Evolutionary conservation across 441 rosid species (phyloP), one percentile per base, ranked within the genome.

Genomic region (Erodium texanum): DNA sequence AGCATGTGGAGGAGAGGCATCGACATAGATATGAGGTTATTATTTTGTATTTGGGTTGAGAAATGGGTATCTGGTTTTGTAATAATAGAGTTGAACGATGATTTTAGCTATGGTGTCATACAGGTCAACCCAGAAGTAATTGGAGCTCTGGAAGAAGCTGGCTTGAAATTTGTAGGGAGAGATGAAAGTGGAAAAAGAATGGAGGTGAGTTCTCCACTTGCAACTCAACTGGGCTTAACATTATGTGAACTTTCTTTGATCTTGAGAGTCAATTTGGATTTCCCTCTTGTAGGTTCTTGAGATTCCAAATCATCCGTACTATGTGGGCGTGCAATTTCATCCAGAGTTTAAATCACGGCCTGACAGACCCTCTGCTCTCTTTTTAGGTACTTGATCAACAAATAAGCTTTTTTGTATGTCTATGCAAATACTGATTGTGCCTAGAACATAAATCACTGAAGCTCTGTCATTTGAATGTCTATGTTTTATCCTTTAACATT

Each of bases 311-410:
- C 93, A 87, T 83, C 87, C 86, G 54, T 87, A 72, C 76, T 87
- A 87, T 75, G 85, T 82, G 36, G 93, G 93, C 50, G 90, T 85
- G 71, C 93, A 87, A 79, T 85, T 85, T 76, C 93, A 87, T 78
- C 93, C 90, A 32, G 93, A 87, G 80, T 87, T 85, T 68, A 87
- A 85, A 78, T 85, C 93, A 54, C 84, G 93, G 27, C 90, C 89
- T 6, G 82, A 78, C 54, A 80, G 82, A 77, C 89, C 93, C 66
- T 87, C 93, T 0, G 83, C 89, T 73, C 85, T 73, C 56, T 87
- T 85, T 86, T 74, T 86, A 75, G 93, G 93, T 81, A 78, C 62
- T 45, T 77, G 24, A 34, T 73, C 15, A 8, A 59, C 18, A 12
- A 24, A n/a, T 34, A 18, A 63, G 22, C 34, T 36, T 18, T 15